Conservation (phyloP, 371 early-diverging fungal genomes). For the Neoconidiobolus thromboides region DNA sequence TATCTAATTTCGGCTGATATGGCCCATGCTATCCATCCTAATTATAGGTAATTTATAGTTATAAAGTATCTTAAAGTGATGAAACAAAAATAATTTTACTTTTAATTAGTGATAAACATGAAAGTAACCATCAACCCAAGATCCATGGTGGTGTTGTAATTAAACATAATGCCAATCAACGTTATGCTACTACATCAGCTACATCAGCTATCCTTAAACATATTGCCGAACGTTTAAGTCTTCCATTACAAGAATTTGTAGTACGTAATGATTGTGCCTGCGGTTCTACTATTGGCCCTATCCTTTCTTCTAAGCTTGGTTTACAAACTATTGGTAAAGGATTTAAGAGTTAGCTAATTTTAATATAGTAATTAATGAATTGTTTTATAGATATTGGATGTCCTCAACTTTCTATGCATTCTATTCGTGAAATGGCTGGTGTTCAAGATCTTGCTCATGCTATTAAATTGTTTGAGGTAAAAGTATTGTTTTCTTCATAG, state of each 20-base stretch:
- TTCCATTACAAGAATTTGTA: constrained; percentile 89
- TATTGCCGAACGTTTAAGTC: constrained; percentile 44
- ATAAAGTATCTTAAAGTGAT: too few species aligned
- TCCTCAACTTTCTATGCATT: constrained; percentile 91
- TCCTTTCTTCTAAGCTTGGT: constrained; percentile 86
- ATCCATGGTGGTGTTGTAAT: constrained; percentile 91
- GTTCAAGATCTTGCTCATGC: constrained; percentile 70
- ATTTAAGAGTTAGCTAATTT: background rate
- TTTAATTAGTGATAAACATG: constrained; percentile 42
- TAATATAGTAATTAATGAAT: background rate
- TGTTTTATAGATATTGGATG: constrained; percentile 67
- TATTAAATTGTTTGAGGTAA: constrained; percentile 56
- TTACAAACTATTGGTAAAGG: constrained; percentile 70
- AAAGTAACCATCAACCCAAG: constrained; percentile 73
- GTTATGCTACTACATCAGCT: constrained; percentile 85
- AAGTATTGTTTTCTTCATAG: constrained; percentile 1
- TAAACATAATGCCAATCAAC: constrained; percentile 90
- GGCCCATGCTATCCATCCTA: constrained; percentile 86
- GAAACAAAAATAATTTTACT: too few species aligned
- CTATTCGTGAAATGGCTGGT: constrained; percentile 87
- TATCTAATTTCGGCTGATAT: constrained; percentile 82
- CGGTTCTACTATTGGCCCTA: constrained; percentile 92
- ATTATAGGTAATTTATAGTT: constrained; percentile 24
- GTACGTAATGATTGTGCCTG: constrained; percentile 88
- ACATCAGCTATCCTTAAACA: constrained; percentile 65